phyloP scores from a whole-genome alignment of 2,329 filamentous ascomycete species.

The Xylariaceae sp. region DNA sequence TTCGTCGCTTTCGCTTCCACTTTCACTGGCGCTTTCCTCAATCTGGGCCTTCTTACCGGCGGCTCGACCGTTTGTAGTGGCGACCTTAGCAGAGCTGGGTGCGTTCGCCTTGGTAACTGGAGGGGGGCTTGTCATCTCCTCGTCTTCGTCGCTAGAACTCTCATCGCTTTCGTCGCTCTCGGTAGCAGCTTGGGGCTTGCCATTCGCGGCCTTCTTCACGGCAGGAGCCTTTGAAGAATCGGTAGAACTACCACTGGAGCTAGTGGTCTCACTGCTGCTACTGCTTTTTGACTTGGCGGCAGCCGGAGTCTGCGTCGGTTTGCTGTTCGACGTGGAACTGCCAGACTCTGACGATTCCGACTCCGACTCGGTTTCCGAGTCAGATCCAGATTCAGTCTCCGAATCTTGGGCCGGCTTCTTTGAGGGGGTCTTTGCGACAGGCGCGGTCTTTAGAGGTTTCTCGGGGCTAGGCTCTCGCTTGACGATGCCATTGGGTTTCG shows the following conservation, averaged over 20 bases:
- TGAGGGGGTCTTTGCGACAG: conserved; percentile 19
- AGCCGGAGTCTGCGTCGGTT: conserved; percentile 16
- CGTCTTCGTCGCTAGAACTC: conserved; percentile 28
- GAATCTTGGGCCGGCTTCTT: conserved; percentile 23
- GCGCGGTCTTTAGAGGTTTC: conserved; percentile 9
- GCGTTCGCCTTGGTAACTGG: not conserved
- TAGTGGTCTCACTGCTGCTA: conserved; percentile 21
- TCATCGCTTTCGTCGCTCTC: conserved; percentile 13
- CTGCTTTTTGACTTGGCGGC: conserved; percentile 20
- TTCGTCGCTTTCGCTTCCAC: conserved; percentile 14
- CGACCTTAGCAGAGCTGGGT: not conserved
- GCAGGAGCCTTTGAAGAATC: conserved; percentile 2
- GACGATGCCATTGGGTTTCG: conserved; percentile 20
- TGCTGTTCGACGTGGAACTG: conserved; percentile 17
- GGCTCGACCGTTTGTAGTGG: not conserved
- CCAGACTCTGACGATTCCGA: conserved; percentile 11
- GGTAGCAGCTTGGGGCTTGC: not conserved
- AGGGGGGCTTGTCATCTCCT: conserved; percentile 8
- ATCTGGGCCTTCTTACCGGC: not conserved
- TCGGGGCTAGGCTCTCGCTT: conserved; percentile 13
- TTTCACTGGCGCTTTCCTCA: conserved; percentile 15
- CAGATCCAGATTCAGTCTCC: conserved; percentile 16
- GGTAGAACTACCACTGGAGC: not conserved
- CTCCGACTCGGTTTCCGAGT: conserved; percentile 15
- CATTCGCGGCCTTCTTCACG: conserved; percentile 4